Conservation (phyloP, 345 rosid genomes). For the Theobroma cacao region DNA sequence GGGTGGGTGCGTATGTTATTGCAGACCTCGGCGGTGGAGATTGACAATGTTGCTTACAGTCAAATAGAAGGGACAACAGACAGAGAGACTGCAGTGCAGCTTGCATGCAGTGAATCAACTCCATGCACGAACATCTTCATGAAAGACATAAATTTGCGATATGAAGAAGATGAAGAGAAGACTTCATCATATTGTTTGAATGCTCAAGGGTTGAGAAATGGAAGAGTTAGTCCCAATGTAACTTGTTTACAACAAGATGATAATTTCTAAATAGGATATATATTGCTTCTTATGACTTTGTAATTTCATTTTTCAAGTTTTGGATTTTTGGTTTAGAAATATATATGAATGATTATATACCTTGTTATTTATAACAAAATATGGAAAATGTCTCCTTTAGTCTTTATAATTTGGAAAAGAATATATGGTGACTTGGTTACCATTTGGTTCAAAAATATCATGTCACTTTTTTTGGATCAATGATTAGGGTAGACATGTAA, state of each 20-base stretch:
- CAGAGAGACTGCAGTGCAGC: neutral
- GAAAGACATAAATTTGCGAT: neutral
- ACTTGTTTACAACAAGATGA: neutral
- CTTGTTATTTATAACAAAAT: too few species aligned
- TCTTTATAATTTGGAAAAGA: too few species aligned
- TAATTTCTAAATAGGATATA: neutral
- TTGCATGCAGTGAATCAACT: constrained; percentile 19
- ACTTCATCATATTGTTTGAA: neutral
- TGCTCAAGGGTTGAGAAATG: neutral
- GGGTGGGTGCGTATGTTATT: too few species aligned
- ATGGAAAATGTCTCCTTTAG: too few species aligned
- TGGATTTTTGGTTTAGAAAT: too few species aligned
- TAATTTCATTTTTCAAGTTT: too few species aligned
- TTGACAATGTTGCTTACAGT: neutral
- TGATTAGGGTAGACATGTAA: too few species aligned
- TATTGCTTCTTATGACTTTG: neutral
- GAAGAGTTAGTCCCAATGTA: neutral
- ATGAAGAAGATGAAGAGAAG: neutral
- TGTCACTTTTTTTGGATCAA: too few species aligned
- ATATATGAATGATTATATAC: too few species aligned
- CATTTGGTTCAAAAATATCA: too few species aligned
- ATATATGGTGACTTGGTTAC: too few species aligned
- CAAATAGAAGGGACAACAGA: constrained; percentile 19
- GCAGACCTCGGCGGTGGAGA: neutral
- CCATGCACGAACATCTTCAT: constrained; percentile 28